Percentiles rank a stretch among this genome's conserved stretches.
Evolutionary conservation across 495 filamentous ascomycete genomes (phyloP).

Genomic region (Thermothielavioides terrestris): DNA sequence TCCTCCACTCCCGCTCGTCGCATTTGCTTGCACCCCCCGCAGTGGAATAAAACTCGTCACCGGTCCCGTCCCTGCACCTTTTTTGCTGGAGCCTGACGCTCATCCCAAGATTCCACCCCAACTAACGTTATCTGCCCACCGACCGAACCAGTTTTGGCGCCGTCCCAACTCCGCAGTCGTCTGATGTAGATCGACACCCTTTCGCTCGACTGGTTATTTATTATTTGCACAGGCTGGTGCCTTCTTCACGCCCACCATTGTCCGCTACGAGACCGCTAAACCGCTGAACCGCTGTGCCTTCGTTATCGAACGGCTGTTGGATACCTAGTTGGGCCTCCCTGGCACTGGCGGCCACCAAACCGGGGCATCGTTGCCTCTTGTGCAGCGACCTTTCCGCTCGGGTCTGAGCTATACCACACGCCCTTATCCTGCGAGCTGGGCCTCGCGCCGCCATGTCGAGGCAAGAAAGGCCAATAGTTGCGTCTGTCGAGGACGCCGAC

Average conservation of each 20-base stretch:
- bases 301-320: slow-evolving; percentile 1
- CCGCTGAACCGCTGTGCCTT: not conserved
- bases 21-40: slow-evolving; percentile 18
- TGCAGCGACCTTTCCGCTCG: slow-evolving; percentile 5
- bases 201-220: not conserved
- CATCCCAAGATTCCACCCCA: too few species aligned
- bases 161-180: slow-evolving; percentile 6
- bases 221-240: not conserved
- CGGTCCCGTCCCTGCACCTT: slow-evolving; percentile 25
- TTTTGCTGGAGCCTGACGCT: slow-evolving; percentile 21
- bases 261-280: not conserved
- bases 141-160: slow-evolving; percentile 14
- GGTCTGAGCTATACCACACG: slow-evolving; percentile 6
- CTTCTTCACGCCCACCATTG: not conserved
- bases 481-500: slow-evolving; percentile 45
- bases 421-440: slow-evolving; percentile 10
- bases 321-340: slow-evolving; percentile 6
- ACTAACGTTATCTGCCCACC: too few species aligned
- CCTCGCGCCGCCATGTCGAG: slow-evolving; percentile 26
- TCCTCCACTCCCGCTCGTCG: slow-evolving; percentile 25
- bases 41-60: slow-evolving; percentile 33
- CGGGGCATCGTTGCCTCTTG: slow-evolving; percentile 25
- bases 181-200: not conserved
- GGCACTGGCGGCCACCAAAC: slow-evolving; percentile 20
- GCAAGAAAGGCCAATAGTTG: slow-evolving; percentile 22